Conservation (phyloP, 2,329 filamentous ascomycete species). For the Fusarium nygamai region DNA sequence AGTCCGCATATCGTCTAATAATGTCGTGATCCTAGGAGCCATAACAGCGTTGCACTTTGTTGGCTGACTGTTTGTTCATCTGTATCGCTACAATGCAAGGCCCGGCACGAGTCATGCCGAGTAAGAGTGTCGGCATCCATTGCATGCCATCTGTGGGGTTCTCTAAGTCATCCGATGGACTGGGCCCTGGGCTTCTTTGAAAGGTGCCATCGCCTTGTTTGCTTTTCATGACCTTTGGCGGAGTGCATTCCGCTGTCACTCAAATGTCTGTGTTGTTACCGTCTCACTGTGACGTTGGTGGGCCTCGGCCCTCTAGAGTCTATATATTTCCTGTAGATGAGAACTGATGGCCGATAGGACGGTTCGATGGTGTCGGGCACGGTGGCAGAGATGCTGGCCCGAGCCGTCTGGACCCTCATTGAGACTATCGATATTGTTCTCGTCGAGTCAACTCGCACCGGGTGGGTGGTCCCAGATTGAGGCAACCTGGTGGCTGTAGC, state of each 20-base stretch:
- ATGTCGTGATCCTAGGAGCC: slow-evolving; percentile 2
- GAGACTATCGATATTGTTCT: slow-evolving; percentile 1
- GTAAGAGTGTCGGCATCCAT: not conserved
- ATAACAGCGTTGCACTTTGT: not conserved
- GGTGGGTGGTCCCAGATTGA: not conserved
- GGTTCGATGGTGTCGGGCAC: not conserved
- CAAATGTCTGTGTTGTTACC: not conserved
- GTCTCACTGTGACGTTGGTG: not conserved
- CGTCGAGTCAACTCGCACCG: slow-evolving; percentile 4
- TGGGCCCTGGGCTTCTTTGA: not conserved
- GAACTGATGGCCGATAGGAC: not conserved
- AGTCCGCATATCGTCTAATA: not conserved
- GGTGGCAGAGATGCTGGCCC: not conserved
- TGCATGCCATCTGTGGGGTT: not conserved
- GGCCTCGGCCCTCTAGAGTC: not conserved
- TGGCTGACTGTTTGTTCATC: slow-evolving; percentile 6
- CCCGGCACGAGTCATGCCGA: slow-evolving; percentile 6
- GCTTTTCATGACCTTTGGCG: not conserved
- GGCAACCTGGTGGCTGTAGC: not conserved
- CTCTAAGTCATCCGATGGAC: slow-evolving; percentile 1
- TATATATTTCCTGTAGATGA: not conserved
- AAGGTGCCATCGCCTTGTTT: slow-evolving; percentile 1
- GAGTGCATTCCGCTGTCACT: not conserved
- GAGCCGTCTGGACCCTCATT: slow-evolving; percentile 3
- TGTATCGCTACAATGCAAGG: not conserved